These are phyloP conservation scores for Heracleum sosnowskyi DNA, from an alignment of 129 eudicot species.

Conservation along the genomic window DNA sequence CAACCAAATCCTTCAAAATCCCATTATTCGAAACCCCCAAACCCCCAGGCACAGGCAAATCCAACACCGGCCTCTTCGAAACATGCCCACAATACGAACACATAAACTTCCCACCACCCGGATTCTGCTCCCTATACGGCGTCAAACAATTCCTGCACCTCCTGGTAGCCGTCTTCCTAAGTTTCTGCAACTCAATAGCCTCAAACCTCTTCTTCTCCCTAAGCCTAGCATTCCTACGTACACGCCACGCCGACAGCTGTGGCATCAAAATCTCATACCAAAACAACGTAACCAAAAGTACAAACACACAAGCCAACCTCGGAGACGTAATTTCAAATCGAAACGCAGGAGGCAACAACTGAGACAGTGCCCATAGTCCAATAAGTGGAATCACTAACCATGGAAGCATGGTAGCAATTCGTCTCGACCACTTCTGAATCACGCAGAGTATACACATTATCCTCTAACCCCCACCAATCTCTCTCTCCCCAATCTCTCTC, in stretches of 20 bases:
- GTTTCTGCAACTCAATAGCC: conserved; percentile 83
- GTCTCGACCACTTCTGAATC: conserved; percentile 91
- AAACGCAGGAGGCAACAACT: conserved; percentile 82
- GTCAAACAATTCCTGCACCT: conserved; percentile 85
- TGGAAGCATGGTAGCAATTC: conserved; percentile 93
- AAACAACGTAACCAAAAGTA: conserved; percentile 62
- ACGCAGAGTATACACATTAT: conserved; percentile 98
- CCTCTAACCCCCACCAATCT: conserved; percentile 25
- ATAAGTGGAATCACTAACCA: conserved; percentile 94
- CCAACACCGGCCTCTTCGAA: conserved; percentile 74
- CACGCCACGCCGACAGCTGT: conserved; percentile 71
- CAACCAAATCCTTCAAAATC: conserved; percentile 68
- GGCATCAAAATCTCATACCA: conserved; percentile 98
- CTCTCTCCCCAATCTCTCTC: conserved; percentile 14
- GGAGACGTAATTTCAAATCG: conserved; percentile 86
- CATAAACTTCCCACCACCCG: conserved; percentile 83
- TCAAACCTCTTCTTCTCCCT: conserved; percentile 77
- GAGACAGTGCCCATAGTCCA: conserved; percentile 82
- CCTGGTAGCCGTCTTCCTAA: conserved; percentile 73
- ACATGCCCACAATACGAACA: conserved; percentile 85
- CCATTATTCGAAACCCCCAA: conserved; percentile 56
- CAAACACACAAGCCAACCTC: conserved; percentile 78
- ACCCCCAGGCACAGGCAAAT: conserved; percentile 60
- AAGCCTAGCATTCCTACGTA: conserved; percentile 64
- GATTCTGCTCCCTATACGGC: conserved; percentile 83